A percentile compares a stretch with the other conserved stretches of the same genome.
Conservation (phyloP, 2,329 filamentous ascomycete genomes). For the Metarhizium guizhouense region DNA sequence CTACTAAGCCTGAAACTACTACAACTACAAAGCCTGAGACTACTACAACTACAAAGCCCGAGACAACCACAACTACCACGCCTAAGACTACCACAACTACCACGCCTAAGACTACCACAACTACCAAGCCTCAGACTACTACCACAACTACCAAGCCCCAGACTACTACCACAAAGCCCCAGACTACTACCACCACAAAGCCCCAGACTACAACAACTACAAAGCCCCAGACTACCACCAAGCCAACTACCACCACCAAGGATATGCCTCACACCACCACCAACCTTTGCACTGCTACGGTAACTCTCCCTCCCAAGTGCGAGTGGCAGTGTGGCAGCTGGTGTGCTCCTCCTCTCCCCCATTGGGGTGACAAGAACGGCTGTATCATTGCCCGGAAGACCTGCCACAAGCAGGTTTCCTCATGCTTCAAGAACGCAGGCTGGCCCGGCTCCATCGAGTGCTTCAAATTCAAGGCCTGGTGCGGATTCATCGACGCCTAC, state of each 20-base stretch:
- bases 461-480: conserved; percentile 43
- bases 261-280: conserved; percentile 21
- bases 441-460: conserved; percentile 40
- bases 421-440: conserved; percentile 43
- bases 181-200: background rate
- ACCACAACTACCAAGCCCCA: conserved; percentile 10
- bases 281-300: conserved; percentile 39
- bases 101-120: conserved; percentile 3
- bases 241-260: conserved; percentile 16
- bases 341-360: conserved; percentile 41
- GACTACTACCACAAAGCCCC: conserved; percentile 1
- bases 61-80: conserved; percentile 12
- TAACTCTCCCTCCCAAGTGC: conserved; percentile 35
- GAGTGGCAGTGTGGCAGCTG: conserved; percentile 47
- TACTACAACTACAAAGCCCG: background rate
- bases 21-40: conserved; percentile 12
- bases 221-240: conserved; percentile 5
- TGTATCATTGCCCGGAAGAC: conserved; percentile 35
- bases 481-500: conserved; percentile 33
- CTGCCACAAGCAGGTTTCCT: conserved; percentile 36
- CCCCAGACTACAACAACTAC: conserved; percentile 5
- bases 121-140: no score
- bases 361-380: conserved; percentile 32
- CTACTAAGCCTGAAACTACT: conserved; percentile 20
- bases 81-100: conserved; percentile 2